A percentile compares a stretch with the other conserved stretches of the same genome.
Evolutionary conservation across 176 grass and related monocot species (phyloP).

Genomic region (Carex littledalei): DNA sequence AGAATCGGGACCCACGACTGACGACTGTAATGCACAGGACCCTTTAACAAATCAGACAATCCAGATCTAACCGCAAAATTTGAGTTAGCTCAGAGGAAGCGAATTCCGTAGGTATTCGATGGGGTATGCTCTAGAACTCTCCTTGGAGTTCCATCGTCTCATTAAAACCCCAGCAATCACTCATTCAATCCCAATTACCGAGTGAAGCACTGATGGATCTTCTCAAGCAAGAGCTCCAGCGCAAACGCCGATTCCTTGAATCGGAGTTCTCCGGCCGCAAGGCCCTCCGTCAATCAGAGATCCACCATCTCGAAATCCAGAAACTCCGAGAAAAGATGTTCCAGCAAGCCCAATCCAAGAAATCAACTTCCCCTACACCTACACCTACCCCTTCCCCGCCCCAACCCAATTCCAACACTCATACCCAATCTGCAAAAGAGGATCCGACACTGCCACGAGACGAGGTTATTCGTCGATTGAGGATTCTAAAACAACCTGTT

Average conservation of each 20-base stretch:
- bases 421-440: not conserved
- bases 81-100: no score
- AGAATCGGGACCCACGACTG: no score
- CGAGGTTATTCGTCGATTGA: conserved; percentile 57
- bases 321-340: conserved; percentile 35
- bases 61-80: no score
- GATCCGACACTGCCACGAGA: conserved; percentile 37
- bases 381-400: not conserved
- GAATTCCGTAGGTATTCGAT: no score
- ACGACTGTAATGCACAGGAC: no score
- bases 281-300: conserved; percentile 48
- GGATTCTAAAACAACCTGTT: conserved; percentile 50
- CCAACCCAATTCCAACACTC: not conserved
- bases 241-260: conserved; percentile 49
- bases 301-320: conserved; percentile 49
- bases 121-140: not conserved
- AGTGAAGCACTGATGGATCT: conserved; percentile 40
- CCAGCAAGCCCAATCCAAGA: conserved; percentile 35
- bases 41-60: no score
- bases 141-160: not conserved
- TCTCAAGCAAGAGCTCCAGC: conserved; percentile 65
- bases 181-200: not conserved
- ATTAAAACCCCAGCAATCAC: not conserved
- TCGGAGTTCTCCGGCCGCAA: conserved; percentile 55
- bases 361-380: not conserved